Percentiles rank a stretch among this genome's conserved stretches.
Conservation (phyloP, 768 basidiomycete species). For the Psilocybe tampanensis region DNA sequence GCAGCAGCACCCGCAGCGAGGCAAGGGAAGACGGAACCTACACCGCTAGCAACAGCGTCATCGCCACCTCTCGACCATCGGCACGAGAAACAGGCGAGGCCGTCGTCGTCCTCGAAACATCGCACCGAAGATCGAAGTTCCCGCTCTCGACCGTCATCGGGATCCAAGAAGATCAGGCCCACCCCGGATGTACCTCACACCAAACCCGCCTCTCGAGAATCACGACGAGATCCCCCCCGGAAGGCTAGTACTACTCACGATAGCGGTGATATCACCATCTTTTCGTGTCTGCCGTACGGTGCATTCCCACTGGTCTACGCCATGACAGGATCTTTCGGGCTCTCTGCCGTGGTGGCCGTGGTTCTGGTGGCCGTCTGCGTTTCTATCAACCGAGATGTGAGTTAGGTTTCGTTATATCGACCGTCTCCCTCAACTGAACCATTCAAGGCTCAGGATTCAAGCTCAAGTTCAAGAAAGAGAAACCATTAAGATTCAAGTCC, state of each 20-base stretch:
- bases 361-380: slow-evolving; percentile 23
- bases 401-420: not conserved
- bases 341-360: slow-evolving; percentile 18
- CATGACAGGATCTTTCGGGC: slow-evolving; percentile 21
- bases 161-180: slow-evolving; percentile 17
- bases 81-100: slow-evolving; percentile 3
- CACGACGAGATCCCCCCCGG: not conserved
- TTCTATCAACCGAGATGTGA: slow-evolving; percentile 19
- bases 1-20: no score
- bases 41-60: not conserved
- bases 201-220: slow-evolving; percentile 6
- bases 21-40: not conserved
- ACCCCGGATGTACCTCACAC: not conserved
- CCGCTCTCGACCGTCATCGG: slow-evolving; percentile 19
- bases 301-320: slow-evolving; percentile 24
- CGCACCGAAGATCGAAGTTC: slow-evolving; percentile 16
- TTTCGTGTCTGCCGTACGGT: slow-evolving; percentile 24
- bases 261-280: slow-evolving; percentile 3
- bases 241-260: not conserved
- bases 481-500: not conserved
- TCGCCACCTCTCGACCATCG: not conserved
- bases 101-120: slow-evolving; percentile 13
- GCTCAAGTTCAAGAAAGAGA: slow-evolving; percentile 3
- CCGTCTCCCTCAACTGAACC: not conserved
- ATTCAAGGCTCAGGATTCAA: not conserved